Conservation (phyloP, 441 rosid genomes). For the Gossypium schwendimanii region DNA sequence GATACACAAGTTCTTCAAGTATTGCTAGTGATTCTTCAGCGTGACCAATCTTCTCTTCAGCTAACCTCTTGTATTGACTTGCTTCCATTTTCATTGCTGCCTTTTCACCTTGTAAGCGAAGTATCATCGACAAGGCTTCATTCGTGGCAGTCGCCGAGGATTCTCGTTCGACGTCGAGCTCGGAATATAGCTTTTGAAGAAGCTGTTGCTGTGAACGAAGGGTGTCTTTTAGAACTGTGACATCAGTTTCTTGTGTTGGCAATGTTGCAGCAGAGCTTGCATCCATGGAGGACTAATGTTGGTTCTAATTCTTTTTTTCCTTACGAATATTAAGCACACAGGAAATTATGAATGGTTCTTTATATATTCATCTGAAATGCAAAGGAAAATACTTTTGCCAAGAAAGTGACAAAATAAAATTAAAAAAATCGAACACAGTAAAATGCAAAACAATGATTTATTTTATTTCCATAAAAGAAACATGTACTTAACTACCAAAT, state of each 20-base stretch:
- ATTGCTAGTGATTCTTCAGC: slow-evolving; percentile 63
- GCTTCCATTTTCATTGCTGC: slow-evolving; percentile 76
- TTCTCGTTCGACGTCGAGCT: slow-evolving; percentile 78
- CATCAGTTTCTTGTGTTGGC: slow-evolving; percentile 31
- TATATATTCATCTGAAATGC: background rate
- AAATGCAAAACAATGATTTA: background rate
- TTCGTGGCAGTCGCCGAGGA: slow-evolving; percentile 67
- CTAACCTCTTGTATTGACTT: slow-evolving; percentile 74
- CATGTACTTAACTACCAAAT: background rate
- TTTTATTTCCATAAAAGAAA: background rate
- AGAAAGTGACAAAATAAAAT: background rate
- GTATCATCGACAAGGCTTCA: slow-evolving; percentile 81
- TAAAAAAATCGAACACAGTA: background rate
- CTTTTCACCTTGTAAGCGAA: slow-evolving; percentile 77
- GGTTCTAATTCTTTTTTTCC: background rate
- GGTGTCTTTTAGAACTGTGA: slow-evolving; percentile 43
- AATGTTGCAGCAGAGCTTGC: slow-evolving; percentile 25
- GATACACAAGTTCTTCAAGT: slow-evolving; percentile 63
- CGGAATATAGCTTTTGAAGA: slow-evolving; percentile 54
- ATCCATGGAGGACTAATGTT: slow-evolving; percentile 26
- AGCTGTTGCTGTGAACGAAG: slow-evolving; percentile 66
- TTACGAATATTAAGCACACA: slow-evolving; percentile 2
- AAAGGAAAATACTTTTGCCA: background rate
- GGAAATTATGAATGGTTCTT: background rate
- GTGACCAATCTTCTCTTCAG: slow-evolving; percentile 70